These are phyloP conservation scores for Apiospora sp. DNA, from an alignment of 2,329 filamentous ascomycete genomes.

Conservation along the genomic window DNA sequence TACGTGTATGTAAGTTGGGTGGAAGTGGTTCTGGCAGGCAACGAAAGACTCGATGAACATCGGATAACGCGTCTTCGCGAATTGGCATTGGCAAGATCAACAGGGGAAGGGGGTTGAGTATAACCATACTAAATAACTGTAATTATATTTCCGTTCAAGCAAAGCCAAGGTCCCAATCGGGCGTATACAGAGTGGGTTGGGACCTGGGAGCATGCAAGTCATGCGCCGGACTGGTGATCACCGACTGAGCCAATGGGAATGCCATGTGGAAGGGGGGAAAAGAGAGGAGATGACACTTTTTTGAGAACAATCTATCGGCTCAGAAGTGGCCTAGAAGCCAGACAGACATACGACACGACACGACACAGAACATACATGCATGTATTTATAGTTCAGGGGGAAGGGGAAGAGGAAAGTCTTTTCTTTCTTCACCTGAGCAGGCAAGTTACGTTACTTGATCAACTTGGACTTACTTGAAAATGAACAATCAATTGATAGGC, in stretches of 20 bases:
- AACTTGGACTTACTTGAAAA: background rate
- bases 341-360: background rate
- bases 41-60: background rate
- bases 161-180: background rate
- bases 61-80: too few relatives aligned
- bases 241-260: background rate
- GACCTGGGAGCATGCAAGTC: background rate
- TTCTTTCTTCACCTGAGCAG: background rate
- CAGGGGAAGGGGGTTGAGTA: background rate
- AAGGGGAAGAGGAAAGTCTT: background rate
- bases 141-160: background rate
- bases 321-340: background rate
- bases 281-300: background rate
- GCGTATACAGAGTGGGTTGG: background rate
- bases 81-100: background rate
- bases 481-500: background rate
- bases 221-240: background rate
- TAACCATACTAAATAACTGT: background rate
- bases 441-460: background rate
- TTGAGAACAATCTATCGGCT: background rate
- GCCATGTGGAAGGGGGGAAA: background rate
- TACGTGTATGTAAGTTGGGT: background rate
- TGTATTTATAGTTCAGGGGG: slow-evolving; percentile 15
- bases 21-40: background rate
- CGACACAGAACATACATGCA: background rate